Evolutionary conservation across 176 grass and related monocot species (phyloP), one percentile per base, ranked within the genome.

Genomic region (Oryza coarctata): DNA sequence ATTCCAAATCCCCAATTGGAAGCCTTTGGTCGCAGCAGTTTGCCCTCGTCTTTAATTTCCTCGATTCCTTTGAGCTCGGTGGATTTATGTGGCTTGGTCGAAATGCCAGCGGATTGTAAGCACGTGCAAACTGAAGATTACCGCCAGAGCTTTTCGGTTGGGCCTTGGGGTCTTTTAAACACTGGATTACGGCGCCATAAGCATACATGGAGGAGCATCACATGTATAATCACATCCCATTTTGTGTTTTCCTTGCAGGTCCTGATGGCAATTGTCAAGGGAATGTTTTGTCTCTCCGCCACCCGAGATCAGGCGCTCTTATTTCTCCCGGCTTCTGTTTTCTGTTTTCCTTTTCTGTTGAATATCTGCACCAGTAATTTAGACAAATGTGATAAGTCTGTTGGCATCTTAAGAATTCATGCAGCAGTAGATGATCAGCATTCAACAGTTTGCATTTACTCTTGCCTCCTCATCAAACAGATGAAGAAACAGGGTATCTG

Each of bases 241-340:
- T 75, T 88, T 22, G 14, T 81, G 26, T 64, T 80, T 76, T 69
- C 52, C 20, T 71, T 74, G 44, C 77, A 93, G 88, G 82, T 14
- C 75, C 86, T 76, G 81, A 44, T 87, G 85, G 71, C 43, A 76
- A 38, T 57, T 39, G 52, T 50, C 73, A 68, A 79, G 95, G 92
- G 74, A 70, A 41, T 55, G 68, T 95, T 69, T 64, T 98, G 45
- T 86, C 82, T 65, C 89, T 98, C 63, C 52, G 75, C 61, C 95
- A 98, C 83, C 92, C 92, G 41, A 94, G 86, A 91, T 94, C 87
- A 98, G 95, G 95, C 91, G n/a, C 68, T 0, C 69, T 29, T 55
- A 43, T 36, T 12, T 29, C 49, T 52, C 52, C 18, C 22, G 45
- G 22, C 55, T 10, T 7, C 1, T 8, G 27, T 33, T 81, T 10